Percentiles rank a stretch among this genome's conserved stretches.
Conservation (phyloP, 2,329 filamentous ascomycete species). For the Aspergillus glaucus region DNA sequence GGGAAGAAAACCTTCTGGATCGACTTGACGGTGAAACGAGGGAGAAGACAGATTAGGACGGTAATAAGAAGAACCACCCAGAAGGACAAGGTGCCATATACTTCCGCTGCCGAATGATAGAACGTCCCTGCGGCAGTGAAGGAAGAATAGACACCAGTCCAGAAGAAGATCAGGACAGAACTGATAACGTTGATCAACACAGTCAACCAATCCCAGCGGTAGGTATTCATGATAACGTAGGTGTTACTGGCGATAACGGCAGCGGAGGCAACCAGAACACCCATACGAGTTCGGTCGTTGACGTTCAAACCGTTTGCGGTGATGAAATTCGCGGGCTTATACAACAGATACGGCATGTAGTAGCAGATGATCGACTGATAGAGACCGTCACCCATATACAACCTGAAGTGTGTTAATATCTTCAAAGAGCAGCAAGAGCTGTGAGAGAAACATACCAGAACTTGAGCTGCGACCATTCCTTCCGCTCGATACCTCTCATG, state of each 20-base stretch:
- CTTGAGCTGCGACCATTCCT: conserved; percentile 93
- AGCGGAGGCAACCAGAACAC: conserved; percentile 77
- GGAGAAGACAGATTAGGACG: conserved; percentile 74
- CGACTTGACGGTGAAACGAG: conserved; percentile 78
- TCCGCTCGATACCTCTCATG: conserved; percentile 85
- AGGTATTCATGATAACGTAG: conserved; percentile 94
- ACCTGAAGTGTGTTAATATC: conserved; percentile 46
- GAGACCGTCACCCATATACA: conserved; percentile 89
- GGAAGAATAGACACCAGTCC: conserved; percentile 81
- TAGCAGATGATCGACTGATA: conserved; percentile 94
- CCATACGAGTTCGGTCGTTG: conserved; percentile 74
- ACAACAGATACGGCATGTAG: conserved; percentile 83
- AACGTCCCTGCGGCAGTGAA: conserved; percentile 56
- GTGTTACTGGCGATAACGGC: conserved; percentile 83
- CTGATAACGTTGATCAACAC: conserved; percentile 74
- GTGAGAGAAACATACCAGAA: conserved; percentile 69
- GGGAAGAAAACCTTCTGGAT: conserved; percentile 93
- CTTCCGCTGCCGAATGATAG: conserved; percentile 69
- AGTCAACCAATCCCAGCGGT: conserved; percentile 97
- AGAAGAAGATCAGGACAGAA: conserved; percentile 84
- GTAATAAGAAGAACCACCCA: conserved; percentile 80
- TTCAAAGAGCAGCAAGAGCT: neutral
- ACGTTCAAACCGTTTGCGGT: conserved; percentile 68
- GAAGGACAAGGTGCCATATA: conserved; percentile 76
- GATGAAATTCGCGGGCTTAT: conserved; percentile 61